phyloP scores from a whole-genome alignment of 106 monocot species.

The Triglochin maritima region DNA sequence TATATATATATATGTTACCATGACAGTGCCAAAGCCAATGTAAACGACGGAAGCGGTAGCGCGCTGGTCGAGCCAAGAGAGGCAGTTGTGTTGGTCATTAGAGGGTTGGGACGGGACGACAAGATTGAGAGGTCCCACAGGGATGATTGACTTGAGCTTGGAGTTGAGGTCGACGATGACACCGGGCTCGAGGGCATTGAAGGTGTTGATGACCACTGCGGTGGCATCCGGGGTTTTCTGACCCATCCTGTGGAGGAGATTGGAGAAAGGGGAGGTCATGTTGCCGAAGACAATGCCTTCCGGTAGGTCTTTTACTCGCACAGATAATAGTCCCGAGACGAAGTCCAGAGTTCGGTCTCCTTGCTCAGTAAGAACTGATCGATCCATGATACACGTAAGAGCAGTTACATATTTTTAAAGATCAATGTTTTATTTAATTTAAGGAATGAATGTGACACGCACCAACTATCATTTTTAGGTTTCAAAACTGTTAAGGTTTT shows the following conservation, averaged over 20 bases:
- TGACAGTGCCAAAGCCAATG: conserved; percentile 44
- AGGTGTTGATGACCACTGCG: conserved; percentile 40
- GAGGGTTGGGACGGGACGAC: background rate
- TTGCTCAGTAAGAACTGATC: conserved; percentile 1
- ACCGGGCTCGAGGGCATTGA: conserved; percentile 27
- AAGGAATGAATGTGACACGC: too few relatives aligned
- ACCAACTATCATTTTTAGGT: too few relatives aligned
- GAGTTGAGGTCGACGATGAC: conserved; percentile 9
- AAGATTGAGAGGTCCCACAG: conserved; percentile 42
- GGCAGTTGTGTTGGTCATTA: conserved; percentile 14
- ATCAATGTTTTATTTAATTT: too few relatives aligned
- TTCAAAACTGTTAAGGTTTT: too few relatives aligned
- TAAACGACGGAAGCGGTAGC: conserved; percentile 23
- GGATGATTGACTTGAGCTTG: conserved; percentile 25
- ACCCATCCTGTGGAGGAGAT: conserved; percentile 38
- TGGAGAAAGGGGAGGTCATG: conserved; percentile 17
- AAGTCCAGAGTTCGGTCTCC: conserved; percentile 26
- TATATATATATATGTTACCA: too few relatives aligned
- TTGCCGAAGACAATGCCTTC: conserved; percentile 36
- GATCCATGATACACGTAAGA: background rate
- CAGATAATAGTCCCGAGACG: conserved; percentile 38
- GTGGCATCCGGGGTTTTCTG: conserved; percentile 22
- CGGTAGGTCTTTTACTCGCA: conserved; percentile 45
- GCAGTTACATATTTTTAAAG: too few relatives aligned
- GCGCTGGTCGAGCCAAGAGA: conserved; percentile 45